A percentile compares a stretch with the other conserved stretches of the same genome.
phyloP scores from a whole-genome alignment of 306 rosid species.

The Canavalia ensiformis region DNA sequence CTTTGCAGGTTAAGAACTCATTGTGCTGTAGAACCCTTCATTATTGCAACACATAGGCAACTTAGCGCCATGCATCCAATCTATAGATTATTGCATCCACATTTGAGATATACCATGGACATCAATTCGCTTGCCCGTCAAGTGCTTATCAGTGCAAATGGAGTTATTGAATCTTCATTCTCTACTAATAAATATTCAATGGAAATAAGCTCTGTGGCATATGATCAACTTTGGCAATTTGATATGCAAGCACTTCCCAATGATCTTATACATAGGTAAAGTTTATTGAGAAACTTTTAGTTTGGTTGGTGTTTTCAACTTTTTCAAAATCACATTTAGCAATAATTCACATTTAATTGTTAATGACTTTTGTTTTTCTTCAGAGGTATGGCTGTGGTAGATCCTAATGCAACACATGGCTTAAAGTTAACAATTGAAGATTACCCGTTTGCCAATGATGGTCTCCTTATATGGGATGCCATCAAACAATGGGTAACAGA shows the following conservation, averaged over 20 bases:
- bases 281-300: neutral
- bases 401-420: constrained; percentile 57
- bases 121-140: constrained; percentile 58
- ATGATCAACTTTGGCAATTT: constrained; percentile 56
- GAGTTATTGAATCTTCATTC: constrained; percentile 55
- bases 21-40: constrained; percentile 53
- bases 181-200: constrained; percentile 53
- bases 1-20: constrained; percentile 62
- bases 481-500: constrained; percentile 58
- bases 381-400: constrained; percentile 59
- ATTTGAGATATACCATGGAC: constrained; percentile 57
- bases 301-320: neutral
- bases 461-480: constrained; percentile 64
- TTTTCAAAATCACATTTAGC: neutral
- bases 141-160: constrained; percentile 53
- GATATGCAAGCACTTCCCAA: constrained; percentile 60
- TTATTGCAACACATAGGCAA: constrained; percentile 60
- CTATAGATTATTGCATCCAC: constrained; percentile 57
- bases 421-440: constrained; percentile 59
- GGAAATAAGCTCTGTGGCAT: constrained; percentile 55
- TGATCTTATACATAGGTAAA: constrained; percentile 59
- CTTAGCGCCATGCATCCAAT: constrained; percentile 65
- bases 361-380: neutral
- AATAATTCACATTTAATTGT: neutral
- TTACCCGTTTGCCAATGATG: constrained; percentile 64